phyloP scores from a whole-genome alignment of 1,139 yeast species.

The Wickerhamomyces sp. region DNA sequence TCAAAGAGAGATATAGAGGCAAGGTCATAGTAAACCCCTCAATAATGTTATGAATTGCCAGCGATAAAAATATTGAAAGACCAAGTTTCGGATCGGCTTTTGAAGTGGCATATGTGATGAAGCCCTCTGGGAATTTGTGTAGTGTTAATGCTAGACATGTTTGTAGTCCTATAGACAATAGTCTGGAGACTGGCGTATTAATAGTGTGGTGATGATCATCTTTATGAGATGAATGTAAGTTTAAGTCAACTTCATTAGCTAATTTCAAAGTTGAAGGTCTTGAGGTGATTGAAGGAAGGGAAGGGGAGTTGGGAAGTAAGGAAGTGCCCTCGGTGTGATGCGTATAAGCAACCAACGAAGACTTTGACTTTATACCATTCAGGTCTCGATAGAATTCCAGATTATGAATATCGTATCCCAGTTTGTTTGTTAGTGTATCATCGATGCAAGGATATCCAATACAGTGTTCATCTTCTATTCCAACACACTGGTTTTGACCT shows the following conservation, averaged over 20 bases:
- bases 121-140: conserved; percentile 94
- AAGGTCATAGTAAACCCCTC: conserved; percentile 95
- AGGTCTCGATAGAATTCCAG: conserved; percentile 20
- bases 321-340: conserved; percentile 1
- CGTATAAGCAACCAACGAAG: conserved; percentile 22
- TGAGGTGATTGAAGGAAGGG: neutral
- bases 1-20: conserved; percentile 74
- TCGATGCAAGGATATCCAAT: conserved; percentile 15
- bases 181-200: conserved; percentile 68
- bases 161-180: conserved; percentile 82
- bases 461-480: conserved; percentile 19
- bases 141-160: conserved; percentile 83
- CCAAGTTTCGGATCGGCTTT: conserved; percentile 74
- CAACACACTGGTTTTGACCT: conserved; percentile 10
- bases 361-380: conserved; percentile 6
- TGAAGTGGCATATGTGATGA: conserved; percentile 76
- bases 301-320: neutral
- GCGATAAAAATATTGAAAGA: conserved; percentile 71
- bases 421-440: conserved; percentile 13
- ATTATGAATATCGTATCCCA: conserved; percentile 22
- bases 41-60: conserved; percentile 86
- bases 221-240: conserved; percentile 16
- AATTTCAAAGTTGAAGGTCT: conserved; percentile 11
- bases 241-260: conserved; percentile 17
- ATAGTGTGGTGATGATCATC: conserved; percentile 71